Evolutionary conservation across 2,329 filamentous ascomycete genomes (phyloP), one percentile per base, ranked within the genome.

Genomic region (Thelonectria olida): DNA sequence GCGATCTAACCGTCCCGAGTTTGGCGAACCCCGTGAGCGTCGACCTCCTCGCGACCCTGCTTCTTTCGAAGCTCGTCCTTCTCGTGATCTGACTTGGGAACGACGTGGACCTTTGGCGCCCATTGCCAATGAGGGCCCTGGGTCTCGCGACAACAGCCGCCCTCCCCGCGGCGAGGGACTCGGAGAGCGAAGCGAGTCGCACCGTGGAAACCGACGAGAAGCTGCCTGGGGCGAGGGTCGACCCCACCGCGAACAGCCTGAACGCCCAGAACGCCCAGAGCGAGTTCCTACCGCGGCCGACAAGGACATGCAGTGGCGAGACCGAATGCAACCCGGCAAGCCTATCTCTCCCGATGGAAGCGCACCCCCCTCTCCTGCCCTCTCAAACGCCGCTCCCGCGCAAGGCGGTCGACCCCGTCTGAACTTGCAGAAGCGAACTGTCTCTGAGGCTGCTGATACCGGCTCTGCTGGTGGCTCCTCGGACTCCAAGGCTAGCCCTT

Each of bases 221-320:
- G 92, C 92, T 17, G 92, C 84, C 55, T 90, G 88, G 94, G 93
- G 92, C 38, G 92, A 90, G 69, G 88, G 88, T 48, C 83, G 84
- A 61, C 92, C 93, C 39, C 88, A 91, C 73, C 88, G 90, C 71
- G 91, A 94, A 69, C 87, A 89, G 64, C 84, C 89, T 25, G 84
- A 84, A 52, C 87, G 92, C 63, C 91, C 92, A 59, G 92, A 92
- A 27, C 87, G 91, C 72, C 88, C 91, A 72, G 91, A 94, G 71
- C 87, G 92, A 69, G 84, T 85, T 51, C 92, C 91, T 20, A 98
- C 92, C 58, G 96, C 96, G 39, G 92, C 96, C 50, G 96, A 99
- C 62, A 88, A 92, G 74, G 96, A 98, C 76, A 96, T 89, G 80
- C 90, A 97, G 79, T 99, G 96, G 96, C 91, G 96, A 72, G 84